Conservation (phyloP, 1,284 basidiomycete genomes). For the Marasmius sp. region DNA sequence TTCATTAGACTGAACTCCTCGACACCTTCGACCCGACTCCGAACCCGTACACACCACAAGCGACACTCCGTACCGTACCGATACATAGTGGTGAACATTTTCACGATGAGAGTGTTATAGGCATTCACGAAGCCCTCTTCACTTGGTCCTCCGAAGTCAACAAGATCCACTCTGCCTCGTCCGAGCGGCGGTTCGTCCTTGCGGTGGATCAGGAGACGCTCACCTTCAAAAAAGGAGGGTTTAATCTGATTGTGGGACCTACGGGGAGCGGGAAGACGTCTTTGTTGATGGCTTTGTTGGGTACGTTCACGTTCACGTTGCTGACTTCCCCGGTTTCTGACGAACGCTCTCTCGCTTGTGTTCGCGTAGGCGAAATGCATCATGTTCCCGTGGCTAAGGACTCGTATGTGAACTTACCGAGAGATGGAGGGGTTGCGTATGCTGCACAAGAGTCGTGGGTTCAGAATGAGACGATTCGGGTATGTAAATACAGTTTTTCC, state of each 20-base stretch:
- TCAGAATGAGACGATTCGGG: conserved; percentile 49
- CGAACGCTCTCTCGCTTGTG: neutral
- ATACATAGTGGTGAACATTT: conserved; percentile 21
- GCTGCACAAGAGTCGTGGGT: conserved; percentile 83
- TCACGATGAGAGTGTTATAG: conserved; percentile 33
- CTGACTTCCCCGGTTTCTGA: neutral
- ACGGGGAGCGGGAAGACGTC: conserved; percentile 50
- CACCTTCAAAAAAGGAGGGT: conserved; percentile 52
- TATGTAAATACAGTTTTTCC: conserved; percentile 4
- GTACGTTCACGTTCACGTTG: conserved; percentile 20
- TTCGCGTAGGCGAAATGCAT: conserved; percentile 62
- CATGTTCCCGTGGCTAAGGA: conserved; percentile 53
- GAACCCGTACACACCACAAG: conserved; percentile 31
- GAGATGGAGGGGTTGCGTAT: conserved; percentile 67
- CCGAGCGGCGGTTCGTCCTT: conserved; percentile 42
- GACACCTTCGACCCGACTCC: conserved; percentile 26
- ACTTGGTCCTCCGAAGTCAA: conserved; percentile 37
- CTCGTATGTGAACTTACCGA: conserved; percentile 67
- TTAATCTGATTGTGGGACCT: conserved; percentile 68
- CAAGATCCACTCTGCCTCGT: conserved; percentile 14
- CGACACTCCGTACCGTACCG: conserved; percentile 2
- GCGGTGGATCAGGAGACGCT: conserved; percentile 49
- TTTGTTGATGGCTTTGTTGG: conserved; percentile 57
- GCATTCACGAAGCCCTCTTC: conserved; percentile 39
- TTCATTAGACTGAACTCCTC: conserved; percentile 51